Conservation (phyloP, 495 filamentous ascomycete genomes). For the Tetracladium marchalianum region DNA sequence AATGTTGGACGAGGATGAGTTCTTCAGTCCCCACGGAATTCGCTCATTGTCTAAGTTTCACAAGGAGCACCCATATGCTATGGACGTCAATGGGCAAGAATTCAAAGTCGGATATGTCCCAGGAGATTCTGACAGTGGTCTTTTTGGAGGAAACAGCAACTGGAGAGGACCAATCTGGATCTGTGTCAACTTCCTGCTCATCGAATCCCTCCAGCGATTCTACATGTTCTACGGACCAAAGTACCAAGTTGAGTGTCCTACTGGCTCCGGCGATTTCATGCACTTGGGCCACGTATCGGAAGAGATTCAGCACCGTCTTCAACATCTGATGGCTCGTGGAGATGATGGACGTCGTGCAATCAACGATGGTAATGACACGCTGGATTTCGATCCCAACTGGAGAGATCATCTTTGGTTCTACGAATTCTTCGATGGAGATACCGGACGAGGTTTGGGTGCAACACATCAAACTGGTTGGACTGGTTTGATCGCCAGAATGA, state of each 20-base stretch:
- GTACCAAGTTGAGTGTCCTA: constrained; percentile 86
- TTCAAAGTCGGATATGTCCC: constrained; percentile 87
- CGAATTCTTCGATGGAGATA: constrained; percentile 94
- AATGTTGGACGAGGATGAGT: constrained; percentile 93
- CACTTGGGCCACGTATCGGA: constrained; percentile 94
- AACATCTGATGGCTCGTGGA: constrained; percentile 77
- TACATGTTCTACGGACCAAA: constrained; percentile 90
- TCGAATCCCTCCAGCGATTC: constrained; percentile 86
- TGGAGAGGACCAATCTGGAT: constrained; percentile 94
- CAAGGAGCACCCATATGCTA: constrained; percentile 79
- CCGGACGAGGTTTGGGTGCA: constrained; percentile 77
- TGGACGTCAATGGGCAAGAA: constrained; percentile 88
- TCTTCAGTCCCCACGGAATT: constrained; percentile 82
- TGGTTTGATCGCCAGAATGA: constrained; percentile 91
- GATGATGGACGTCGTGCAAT: constrained; percentile 81
- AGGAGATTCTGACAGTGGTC: constrained; percentile 84
- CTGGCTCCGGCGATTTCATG: constrained; percentile 90
- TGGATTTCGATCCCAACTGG: constrained; percentile 89
- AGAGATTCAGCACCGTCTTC: constrained; percentile 88
- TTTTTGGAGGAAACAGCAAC: constrained; percentile 97
- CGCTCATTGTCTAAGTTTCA: constrained; percentile 91
- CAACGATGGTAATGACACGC: constrained; percentile 68
- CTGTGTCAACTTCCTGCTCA: constrained; percentile 88
- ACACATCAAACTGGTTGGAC: constrained; percentile 98
- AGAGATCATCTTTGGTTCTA: constrained; percentile 91